Evolutionary conservation across 371 early-diverging fungal genomes (phyloP).

Genomic region (Apophysomyces trapeziformis): DNA sequence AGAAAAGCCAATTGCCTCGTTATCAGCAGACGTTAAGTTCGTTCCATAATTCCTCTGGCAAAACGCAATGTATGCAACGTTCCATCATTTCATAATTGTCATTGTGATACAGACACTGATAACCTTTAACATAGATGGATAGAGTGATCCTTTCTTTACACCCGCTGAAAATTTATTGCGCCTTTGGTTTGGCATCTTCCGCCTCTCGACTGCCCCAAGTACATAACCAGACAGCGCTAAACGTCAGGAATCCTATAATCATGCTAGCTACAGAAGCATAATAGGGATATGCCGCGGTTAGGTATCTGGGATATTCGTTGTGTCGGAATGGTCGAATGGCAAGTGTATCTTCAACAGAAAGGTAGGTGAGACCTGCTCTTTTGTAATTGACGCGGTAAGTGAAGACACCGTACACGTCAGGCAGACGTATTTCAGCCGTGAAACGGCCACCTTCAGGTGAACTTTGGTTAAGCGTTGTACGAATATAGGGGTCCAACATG

Average conservation of each 20-base stretch:
- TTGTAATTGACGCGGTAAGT: conserved; percentile 93
- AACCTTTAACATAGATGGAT: neutral
- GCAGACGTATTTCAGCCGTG: conserved; percentile 70
- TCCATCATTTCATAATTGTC: neutral
- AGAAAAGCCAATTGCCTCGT: too few species aligned
- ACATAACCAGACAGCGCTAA: conserved; percentile 80
- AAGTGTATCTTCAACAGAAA: conserved; percentile 77
- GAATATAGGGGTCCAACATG: conserved; percentile 97
- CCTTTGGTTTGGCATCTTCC: conserved; percentile 16
- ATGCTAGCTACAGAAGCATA: conserved; percentile 87
- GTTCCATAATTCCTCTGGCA: neutral
- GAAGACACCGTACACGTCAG: conserved; percentile 96
- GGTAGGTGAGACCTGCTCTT: conserved; percentile 76
- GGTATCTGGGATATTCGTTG: conserved; percentile 93
- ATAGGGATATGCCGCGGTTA: conserved; percentile 91
- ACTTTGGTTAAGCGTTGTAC: conserved; percentile 71
- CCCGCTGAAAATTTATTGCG: conserved; percentile 16
- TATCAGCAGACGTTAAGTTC: too few species aligned
- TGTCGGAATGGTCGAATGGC: conserved; percentile 91
- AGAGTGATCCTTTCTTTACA: neutral
- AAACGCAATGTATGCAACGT: neutral
- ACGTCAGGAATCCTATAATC: conserved; percentile 83
- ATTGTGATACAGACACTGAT: too few species aligned
- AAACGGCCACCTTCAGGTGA: conserved; percentile 48
- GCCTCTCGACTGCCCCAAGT: conserved; percentile 41